Base-by-base conservation (phyloP, 2,329 filamentous ascomycete genomes). In the Setomelanomma holmii region DNA sequence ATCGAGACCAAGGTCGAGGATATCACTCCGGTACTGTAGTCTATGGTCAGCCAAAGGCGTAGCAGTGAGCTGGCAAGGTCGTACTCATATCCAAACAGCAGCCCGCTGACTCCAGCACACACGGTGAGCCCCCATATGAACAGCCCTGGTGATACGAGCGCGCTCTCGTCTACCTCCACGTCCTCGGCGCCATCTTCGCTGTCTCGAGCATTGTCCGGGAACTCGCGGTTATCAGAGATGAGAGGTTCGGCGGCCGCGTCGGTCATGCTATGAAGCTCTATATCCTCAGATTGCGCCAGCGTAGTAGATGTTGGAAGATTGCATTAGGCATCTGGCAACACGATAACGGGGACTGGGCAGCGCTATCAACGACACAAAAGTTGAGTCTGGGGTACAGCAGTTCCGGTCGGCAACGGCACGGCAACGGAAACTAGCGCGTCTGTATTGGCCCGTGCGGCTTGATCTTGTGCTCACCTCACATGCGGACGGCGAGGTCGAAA, bases 71-170 rank as follows among this genome's bases (percentile, higher is more conserved):
- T n/a, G n/a, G n/a, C n/a, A n/a, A n/a, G n/a, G n/a, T n/a, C 66
- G 3, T 75, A 83, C 81, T 87, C 84, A 64, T 85, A 87, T 49
- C 84, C 84, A 72, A 87, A 87, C 14, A 87, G 69, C 12, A 86
- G 70, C 3, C 84, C 84, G 44, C 79, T 82, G 12, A 86, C 78
- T 4, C 83, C 82, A 5, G 84, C 84, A 19, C 83, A 81, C 39
- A 84, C 75, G 0, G 83, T 85, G 44, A 86, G 70, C 4, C 75
- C 73, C 80, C 81, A 85, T 34, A 85, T 80, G 50, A 86, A 85
- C 6, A 48, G 38, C 0, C 72, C 68, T 0, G 74, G 67, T 4
- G 61, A 52, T 1, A 58, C 39, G n/a, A 74, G 46, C 6, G 44
- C 44, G 16, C 61, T 69, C 58, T 75, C 72, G 40, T 75, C 71